A percentile compares a stretch with the other conserved stretches of the same genome.
These are phyloP conservation scores for Colletotrichum echinochloae DNA, from an alignment of 2,329 filamentous ascomycete genomes.

Conservation along the genomic window DNA sequence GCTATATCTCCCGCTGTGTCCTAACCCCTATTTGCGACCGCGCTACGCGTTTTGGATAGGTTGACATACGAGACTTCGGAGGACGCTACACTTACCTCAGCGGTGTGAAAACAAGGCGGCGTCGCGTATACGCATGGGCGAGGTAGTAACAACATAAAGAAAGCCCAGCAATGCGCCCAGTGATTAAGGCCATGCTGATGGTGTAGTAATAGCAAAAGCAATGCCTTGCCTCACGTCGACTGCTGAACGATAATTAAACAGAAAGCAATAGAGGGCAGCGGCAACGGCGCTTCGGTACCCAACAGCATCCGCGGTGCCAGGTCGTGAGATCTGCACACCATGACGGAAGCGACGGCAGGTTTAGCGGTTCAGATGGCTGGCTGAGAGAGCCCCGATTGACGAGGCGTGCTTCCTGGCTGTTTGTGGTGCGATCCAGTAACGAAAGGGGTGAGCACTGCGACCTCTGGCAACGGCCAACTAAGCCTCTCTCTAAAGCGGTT, in stretches of 20 bases:
- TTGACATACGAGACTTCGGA: neutral
- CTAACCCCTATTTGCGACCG: neutral
- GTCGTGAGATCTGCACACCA: conserved; percentile 52
- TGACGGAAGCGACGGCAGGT: conserved; percentile 23
- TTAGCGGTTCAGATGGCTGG: conserved; percentile 34
- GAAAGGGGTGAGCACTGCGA: conserved; percentile 10
- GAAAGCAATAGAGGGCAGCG: conserved; percentile 54
- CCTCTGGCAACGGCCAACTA: conserved; percentile 2
- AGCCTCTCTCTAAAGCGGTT: neutral
- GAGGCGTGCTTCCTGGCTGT: conserved; percentile 39
- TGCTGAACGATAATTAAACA: neutral
- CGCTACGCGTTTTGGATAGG: neutral
- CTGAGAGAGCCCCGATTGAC: conserved; percentile 36
- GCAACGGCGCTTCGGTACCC: conserved; percentile 61
- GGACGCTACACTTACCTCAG: neutral
- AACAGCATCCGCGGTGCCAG: conserved; percentile 55
- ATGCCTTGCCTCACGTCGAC: conserved; percentile 61
- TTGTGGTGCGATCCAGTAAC: conserved; percentile 42
- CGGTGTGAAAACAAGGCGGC: conserved; percentile 6
- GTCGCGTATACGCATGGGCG: conserved; percentile 9
- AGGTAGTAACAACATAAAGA: neutral
- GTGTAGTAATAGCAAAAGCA: conserved; percentile 15
- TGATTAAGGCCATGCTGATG: conserved; percentile 6
- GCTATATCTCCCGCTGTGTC: neutral
- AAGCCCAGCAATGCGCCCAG: neutral